phyloP scores from a whole-genome alignment of 192 early-diverging fungal species.

The Podochytrium sp. region DNA sequence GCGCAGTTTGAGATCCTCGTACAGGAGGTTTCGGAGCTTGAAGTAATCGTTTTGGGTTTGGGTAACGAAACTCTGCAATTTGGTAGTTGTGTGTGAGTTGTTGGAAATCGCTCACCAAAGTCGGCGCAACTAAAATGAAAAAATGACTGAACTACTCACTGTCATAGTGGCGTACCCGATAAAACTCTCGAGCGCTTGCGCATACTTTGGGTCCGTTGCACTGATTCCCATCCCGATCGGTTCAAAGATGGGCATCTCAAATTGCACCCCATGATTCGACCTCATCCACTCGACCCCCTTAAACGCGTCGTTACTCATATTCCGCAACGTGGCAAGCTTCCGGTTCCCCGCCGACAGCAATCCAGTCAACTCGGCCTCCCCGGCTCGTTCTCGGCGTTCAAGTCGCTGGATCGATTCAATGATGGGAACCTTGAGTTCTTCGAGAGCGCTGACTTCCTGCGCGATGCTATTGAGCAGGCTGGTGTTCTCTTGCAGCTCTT shows the following conservation, averaged over 20 bases:
- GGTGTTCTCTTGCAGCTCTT: background rate
- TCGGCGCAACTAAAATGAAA: background rate
- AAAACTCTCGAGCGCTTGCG: constrained; percentile 68
- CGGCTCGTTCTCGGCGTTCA: constrained; percentile 25
- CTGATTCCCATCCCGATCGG: constrained; percentile 77
- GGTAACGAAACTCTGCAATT: constrained; percentile 73
- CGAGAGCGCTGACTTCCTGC: constrained; percentile 11
- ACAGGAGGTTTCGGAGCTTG: constrained; percentile 62
- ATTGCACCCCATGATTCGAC: constrained; percentile 59
- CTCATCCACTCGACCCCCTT: constrained; percentile 73
- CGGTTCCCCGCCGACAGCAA: constrained; percentile 53
- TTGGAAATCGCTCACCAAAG: too few relatives aligned
- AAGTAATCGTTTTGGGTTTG: constrained; percentile 81
- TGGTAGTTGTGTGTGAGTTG: too few relatives aligned
- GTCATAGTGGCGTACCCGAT: constrained; percentile 46
- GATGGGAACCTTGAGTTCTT: constrained; percentile 27
- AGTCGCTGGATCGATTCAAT: constrained; percentile 15
- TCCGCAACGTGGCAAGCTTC: constrained; percentile 58
- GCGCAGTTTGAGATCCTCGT: constrained; percentile 64
- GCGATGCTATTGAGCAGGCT: background rate
- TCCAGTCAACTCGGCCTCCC: constrained; percentile 31
- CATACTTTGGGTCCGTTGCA: constrained; percentile 64
- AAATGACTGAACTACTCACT: constrained; percentile 45
- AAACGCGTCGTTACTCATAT: constrained; percentile 55
- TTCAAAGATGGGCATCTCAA: constrained; percentile 72